Evolutionary conservation across 148 eudicot genomes (phyloP).

Genomic region (Rheum nobile): DNA sequence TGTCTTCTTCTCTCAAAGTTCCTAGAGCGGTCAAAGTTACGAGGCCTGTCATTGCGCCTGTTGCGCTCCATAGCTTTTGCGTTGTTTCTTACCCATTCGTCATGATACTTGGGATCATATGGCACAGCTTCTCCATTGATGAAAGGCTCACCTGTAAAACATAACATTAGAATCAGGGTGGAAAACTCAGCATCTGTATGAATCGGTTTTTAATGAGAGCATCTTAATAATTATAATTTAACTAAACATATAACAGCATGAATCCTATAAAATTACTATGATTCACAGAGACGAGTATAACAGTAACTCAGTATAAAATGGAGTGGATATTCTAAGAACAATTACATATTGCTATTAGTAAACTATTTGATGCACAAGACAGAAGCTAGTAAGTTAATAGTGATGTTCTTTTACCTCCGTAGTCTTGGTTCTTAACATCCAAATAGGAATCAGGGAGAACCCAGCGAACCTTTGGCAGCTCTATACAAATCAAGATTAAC

Average conservation of each 20-base stretch:
- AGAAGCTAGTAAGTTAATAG: background rate
- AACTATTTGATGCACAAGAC: background rate
- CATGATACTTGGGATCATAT: conserved; percentile 93
- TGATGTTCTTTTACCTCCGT: conserved; percentile 47
- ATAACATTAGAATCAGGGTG: background rate
- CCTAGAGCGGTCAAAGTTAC: conserved; percentile 75
- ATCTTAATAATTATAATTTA: background rate
- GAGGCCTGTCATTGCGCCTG: conserved; percentile 85
- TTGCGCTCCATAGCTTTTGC: conserved; percentile 80
- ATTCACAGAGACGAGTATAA: no score
- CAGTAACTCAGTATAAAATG: background rate
- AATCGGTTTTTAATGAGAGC: background rate
- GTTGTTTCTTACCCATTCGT: conserved; percentile 94
- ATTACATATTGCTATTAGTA: background rate
- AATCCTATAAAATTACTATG: no score
- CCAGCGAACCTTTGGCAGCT: conserved; percentile 51
- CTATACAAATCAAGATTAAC: conserved; percentile 25
- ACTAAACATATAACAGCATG: no score
- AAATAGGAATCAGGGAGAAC: conserved; percentile 64
- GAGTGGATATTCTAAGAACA: background rate
- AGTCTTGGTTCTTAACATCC: conserved; percentile 39
- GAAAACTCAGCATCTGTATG: background rate
- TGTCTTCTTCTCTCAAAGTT: conserved; percentile 72
- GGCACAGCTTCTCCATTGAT: conserved; percentile 89
- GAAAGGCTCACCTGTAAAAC: conserved; percentile 76